phyloP scores from a whole-genome alignment of 352 stramenopile genomes.

The Phytopythium helicoides region DNA sequence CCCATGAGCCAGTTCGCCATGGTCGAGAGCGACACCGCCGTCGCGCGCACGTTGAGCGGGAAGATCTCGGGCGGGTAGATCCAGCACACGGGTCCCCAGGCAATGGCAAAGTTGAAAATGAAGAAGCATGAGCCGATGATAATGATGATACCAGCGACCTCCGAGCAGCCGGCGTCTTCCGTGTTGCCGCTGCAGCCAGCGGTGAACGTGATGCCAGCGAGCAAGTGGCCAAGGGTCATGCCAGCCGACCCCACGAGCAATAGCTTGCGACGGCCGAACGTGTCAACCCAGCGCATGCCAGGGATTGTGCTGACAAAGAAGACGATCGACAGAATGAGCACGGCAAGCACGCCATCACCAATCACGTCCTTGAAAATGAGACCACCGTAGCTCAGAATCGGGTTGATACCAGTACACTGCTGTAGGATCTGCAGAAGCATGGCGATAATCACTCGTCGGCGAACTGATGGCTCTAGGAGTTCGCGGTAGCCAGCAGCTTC shows the following conservation, averaged over 20 bases:
- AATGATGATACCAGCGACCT: conserved; percentile 25
- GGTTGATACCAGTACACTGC: conserved; percentile 29
- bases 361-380: conserved; percentile 30
- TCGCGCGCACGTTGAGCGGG: conserved; percentile 31
- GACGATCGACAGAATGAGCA: conserved; percentile 27
- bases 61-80: conserved; percentile 45
- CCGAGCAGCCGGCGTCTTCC: conserved; percentile 15
- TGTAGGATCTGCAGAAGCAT: conserved; percentile 29
- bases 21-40: conserved; percentile 35
- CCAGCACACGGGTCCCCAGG: conserved; percentile 36
- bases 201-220: conserved; percentile 22
- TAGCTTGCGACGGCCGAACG: conserved; percentile 20
- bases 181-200: conserved; percentile 19
- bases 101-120: conserved; percentile 39
- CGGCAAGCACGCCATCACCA: conserved; percentile 19
- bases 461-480: conserved; percentile 19
- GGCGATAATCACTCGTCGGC: conserved; percentile 22
- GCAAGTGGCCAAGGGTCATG: conserved; percentile 29
- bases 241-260: conserved; percentile 23
- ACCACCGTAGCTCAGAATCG: conserved; percentile 24
- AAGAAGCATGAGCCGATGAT: conserved; percentile 30
- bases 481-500: conserved; percentile 14
- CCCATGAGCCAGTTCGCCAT: conserved; percentile 38
- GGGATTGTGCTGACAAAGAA: conserved; percentile 29
- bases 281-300: conserved; percentile 31